These are phyloP conservation scores for Hippophae rhamnoides DNA, from an alignment of 306 rosid species.

Conservation along the genomic window DNA sequence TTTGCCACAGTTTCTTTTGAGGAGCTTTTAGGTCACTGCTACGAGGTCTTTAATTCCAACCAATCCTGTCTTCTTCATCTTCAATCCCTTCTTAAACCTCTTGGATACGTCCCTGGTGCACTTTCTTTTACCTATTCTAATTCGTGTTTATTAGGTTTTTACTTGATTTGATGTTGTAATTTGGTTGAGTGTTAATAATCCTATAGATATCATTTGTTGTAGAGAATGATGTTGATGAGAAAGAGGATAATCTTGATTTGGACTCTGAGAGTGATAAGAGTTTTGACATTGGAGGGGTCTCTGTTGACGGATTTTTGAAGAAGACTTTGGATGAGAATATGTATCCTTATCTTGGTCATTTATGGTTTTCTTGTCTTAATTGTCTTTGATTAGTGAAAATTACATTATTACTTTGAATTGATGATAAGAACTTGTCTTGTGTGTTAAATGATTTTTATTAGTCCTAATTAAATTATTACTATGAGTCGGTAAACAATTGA, in stretches of 20 bases:
- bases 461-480: no score
- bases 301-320: conserved; percentile 22
- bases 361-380: not conserved
- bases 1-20: conserved; percentile 74
- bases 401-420: not conserved
- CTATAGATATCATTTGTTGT: conserved; percentile 3
- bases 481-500: no score
- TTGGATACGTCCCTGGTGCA: conserved; percentile 48
- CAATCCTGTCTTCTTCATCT: conserved; percentile 38
- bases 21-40: conserved; percentile 85
- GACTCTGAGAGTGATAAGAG: conserved; percentile 9
- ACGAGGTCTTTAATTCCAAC: conserved; percentile 67
- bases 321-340: conserved; percentile 42
- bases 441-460: no score
- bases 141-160: not conserved
- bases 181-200: not conserved
- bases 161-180: not conserved
- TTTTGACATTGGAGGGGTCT: conserved; percentile 10
- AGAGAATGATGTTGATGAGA: conserved; percentile 43
- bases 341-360: conserved; percentile 35
- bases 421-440: not conserved
- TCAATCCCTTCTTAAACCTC: conserved; percentile 35
- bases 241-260: conserved; percentile 24
- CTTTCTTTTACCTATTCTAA: not conserved
- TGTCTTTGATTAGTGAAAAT: not conserved